phyloP scores from a whole-genome alignment of 345 rosid species.

The Gossypium bickii region DNA sequence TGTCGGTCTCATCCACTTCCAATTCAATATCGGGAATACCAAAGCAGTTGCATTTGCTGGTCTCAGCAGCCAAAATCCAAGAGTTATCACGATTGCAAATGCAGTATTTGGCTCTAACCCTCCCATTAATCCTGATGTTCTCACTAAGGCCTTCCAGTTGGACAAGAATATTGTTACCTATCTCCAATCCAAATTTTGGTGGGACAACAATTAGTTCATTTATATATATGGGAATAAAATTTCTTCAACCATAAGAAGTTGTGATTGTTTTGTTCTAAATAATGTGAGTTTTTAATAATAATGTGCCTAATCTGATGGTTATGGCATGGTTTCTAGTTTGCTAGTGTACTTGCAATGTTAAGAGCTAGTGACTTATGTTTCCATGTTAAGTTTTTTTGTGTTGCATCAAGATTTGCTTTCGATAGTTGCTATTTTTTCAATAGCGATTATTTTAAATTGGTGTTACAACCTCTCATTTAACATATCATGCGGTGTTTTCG shows the following conservation, averaged over 20 bases:
- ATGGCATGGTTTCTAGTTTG: too few relatives aligned
- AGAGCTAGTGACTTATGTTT: too few relatives aligned
- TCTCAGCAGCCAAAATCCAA: slow-evolving; percentile 28
- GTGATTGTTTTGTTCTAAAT: background rate
- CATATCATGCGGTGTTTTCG: too few relatives aligned
- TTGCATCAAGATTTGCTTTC: too few relatives aligned
- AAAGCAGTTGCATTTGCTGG: slow-evolving; percentile 21
- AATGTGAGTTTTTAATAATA: background rate
- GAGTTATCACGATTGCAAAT: slow-evolving; percentile 27
- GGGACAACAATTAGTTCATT: background rate
- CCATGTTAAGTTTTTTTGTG: too few relatives aligned
- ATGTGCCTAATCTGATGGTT: too few relatives aligned
- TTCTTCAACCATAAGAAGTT: background rate
- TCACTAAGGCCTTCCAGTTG: slow-evolving; percentile 29
- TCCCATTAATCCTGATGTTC: slow-evolving; percentile 20
- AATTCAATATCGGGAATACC: slow-evolving; percentile 22
- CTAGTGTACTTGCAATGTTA: too few relatives aligned
- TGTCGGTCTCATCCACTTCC: slow-evolving; percentile 28
- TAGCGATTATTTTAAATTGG: too few relatives aligned
- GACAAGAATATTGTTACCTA: slow-evolving; percentile 10
- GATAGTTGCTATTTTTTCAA: too few relatives aligned
- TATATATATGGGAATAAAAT: background rate
- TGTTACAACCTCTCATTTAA: too few relatives aligned
- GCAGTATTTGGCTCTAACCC: slow-evolving; percentile 21
- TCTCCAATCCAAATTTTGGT: background rate